A percentile compares a stretch with the other conserved stretches of the same genome.
Conservation (phyloP, 2,329 filamentous ascomycete species). For the Ophiognomonia clavigignenti-juglandacearum region DNA sequence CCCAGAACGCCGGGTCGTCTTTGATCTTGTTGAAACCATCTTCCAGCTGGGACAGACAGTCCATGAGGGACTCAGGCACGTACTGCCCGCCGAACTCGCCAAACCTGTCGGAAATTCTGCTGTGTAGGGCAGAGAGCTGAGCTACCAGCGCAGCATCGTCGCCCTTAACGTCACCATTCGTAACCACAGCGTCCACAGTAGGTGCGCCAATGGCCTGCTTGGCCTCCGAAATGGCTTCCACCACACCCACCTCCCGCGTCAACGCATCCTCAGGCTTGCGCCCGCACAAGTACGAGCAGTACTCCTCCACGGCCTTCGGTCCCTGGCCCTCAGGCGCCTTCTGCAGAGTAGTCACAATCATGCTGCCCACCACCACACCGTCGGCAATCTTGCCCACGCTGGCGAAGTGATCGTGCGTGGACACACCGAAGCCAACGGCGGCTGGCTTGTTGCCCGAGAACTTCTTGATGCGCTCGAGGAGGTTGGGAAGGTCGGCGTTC, state of each 20-base stretch:
- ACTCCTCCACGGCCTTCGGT: conserved; percentile 74
- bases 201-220: conserved; percentile 56
- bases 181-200: conserved; percentile 64
- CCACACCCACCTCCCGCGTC: conserved; percentile 63
- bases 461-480: conserved; percentile 81
- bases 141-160: conserved; percentile 58
- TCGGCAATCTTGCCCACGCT: conserved; percentile 81
- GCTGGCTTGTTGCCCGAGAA: conserved; percentile 89
- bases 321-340: conserved; percentile 62
- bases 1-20: conserved; percentile 90
- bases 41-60: conserved; percentile 87
- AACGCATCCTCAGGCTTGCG: conserved; percentile 34
- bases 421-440: conserved; percentile 93
- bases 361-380: conserved; percentile 93
- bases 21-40: conserved; percentile 83
- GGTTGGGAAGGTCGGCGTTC: conserved; percentile 73
- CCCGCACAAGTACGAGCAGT: conserved; percentile 66
- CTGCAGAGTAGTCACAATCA: conserved; percentile 80
- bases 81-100: conserved; percentile 97
- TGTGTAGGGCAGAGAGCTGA: conserved; percentile 78
- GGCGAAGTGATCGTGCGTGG: conserved; percentile 88
- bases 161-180: conserved; percentile 41
- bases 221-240: conserved; percentile 61
- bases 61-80: conserved; percentile 96
- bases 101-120: conserved; percentile 77